Evolutionary conservation across 768 basidiomycete genomes (phyloP).

Genomic region (Leccinum variicolor): DNA sequence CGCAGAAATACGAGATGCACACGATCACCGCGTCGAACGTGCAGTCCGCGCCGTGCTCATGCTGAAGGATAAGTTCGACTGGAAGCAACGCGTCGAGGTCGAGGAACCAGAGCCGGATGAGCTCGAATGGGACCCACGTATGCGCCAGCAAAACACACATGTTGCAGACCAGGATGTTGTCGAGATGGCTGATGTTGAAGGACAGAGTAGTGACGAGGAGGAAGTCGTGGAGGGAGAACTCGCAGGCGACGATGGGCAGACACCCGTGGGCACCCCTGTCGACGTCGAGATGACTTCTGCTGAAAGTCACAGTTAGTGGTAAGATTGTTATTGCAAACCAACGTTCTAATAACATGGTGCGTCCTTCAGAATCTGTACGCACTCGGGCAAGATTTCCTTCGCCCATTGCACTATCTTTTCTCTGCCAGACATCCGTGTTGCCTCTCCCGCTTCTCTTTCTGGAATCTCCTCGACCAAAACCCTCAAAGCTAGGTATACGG

Average conservation of each 20-base stretch:
- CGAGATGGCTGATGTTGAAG: slow-evolving; percentile 27
- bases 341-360: slow-evolving; percentile 27
- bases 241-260: slow-evolving; percentile 28
- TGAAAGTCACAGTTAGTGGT: slow-evolving; percentile 8
- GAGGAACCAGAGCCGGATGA: slow-evolving; percentile 80
- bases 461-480: slow-evolving; percentile 44
- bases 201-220: slow-evolving; percentile 38
- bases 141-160: slow-evolving; percentile 20
- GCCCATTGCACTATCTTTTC: slow-evolving; percentile 39
- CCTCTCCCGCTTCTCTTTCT: slow-evolving; percentile 11
- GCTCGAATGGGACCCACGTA: slow-evolving; percentile 63
- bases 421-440: slow-evolving; percentile 15
- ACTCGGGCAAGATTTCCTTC: slow-evolving; percentile 34
- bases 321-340: neutral
- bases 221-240: slow-evolving; percentile 36
- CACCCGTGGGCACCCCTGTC: slow-evolving; percentile 18
- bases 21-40: slow-evolving; percentile 73
- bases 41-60: slow-evolving; percentile 77
- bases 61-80: slow-evolving; percentile 77
- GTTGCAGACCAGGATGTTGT: slow-evolving; percentile 3
- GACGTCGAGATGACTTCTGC: slow-evolving; percentile 23
- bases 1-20: slow-evolving; percentile 60
- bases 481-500: slow-evolving; percentile 56
- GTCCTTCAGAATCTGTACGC: slow-evolving; percentile 45
- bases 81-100: slow-evolving; percentile 78